phyloP scores from a whole-genome alignment of 805 yeast species.

The Spathaspora arborariae region DNA sequence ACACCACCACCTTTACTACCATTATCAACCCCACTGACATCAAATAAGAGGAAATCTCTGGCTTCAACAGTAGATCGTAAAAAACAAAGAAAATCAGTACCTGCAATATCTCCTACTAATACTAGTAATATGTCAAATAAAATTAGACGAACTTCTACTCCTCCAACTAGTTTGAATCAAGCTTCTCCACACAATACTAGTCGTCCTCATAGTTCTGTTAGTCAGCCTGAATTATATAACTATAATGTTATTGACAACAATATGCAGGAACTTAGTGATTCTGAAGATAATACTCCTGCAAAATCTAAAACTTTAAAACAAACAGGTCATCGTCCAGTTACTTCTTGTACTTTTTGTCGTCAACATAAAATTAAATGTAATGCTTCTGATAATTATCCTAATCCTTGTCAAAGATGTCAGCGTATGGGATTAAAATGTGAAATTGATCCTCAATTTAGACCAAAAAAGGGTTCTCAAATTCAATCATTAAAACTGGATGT shows the following conservation, averaged over 20 bases:
- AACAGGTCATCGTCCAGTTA: constrained; percentile 73
- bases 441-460: constrained; percentile 87
- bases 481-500: constrained; percentile 82
- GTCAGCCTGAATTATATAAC: not conserved
- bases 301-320: constrained; percentile 17
- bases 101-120: not conserved
- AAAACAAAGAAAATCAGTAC: constrained; percentile 1
- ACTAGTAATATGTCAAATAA: not conserved
- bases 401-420: constrained; percentile 79
- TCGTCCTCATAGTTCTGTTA: not conserved
- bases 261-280: not conserved
- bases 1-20: constrained; percentile 5
- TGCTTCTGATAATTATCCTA: constrained; percentile 79
- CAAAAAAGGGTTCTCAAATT: constrained; percentile 87
- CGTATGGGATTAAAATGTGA: constrained; percentile 78
- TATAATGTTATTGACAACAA: not conserved
- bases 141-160: not conserved
- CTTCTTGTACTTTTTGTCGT: constrained; percentile 90
- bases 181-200: not conserved
- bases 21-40: not conserved
- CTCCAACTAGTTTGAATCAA: not conserved
- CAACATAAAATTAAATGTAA: constrained; percentile 93
- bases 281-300: constrained; percentile 6
- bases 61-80: not conserved
- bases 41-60: not conserved